Percentiles rank a stretch among this genome's conserved stretches.
phyloP scores from a whole-genome alignment of 2,329 filamentous ascomycete species.

The Parascedosporium putredinis region DNA sequence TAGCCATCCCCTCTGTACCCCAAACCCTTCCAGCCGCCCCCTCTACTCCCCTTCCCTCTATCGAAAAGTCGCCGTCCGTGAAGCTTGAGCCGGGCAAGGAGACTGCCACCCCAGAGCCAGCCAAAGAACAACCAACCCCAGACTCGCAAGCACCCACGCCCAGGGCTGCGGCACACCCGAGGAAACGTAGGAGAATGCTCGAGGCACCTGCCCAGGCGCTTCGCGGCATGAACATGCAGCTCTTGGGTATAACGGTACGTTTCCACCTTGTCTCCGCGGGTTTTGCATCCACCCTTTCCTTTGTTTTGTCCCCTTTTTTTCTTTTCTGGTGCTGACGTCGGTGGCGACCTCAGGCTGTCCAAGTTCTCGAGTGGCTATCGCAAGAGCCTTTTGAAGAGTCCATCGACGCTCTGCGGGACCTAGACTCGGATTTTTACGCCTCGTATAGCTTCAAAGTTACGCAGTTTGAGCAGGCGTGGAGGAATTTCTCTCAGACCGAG shows the following conservation, averaged over 20 bases:
- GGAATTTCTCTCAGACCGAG: slow-evolving; percentile 22
- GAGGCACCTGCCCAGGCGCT: slow-evolving; percentile 5
- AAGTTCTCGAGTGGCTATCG: slow-evolving; percentile 25
- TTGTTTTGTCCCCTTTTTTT: not conserved
- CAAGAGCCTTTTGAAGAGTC: slow-evolving; percentile 21
- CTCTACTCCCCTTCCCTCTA: not conserved
- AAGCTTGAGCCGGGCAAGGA: not conserved
- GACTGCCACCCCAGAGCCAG: not conserved
- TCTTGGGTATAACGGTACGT: slow-evolving; percentile 30
- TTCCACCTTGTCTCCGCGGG: not conserved
- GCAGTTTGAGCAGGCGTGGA: slow-evolving; percentile 22
- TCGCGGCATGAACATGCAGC: slow-evolving; percentile 25
- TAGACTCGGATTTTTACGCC: slow-evolving; percentile 21
- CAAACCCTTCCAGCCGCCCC: not conserved
- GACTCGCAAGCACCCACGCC: not conserved
- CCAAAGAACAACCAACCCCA: not conserved
- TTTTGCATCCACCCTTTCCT: not conserved
- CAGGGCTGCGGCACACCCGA: not conserved
- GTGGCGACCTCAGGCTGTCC: slow-evolving; percentile 21
- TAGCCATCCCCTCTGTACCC: not conserved
- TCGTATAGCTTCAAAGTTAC: slow-evolving; percentile 23
- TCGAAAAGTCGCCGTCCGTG: not conserved
- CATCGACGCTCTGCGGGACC: slow-evolving; percentile 18
- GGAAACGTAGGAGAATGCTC: slow-evolving; percentile 7
- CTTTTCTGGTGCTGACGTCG: too few species aligned